Evolutionary conservation across 805 yeast species (phyloP), one percentile per base, ranked within the genome.

Genomic region (Zygotorulaspora chibaensis): DNA sequence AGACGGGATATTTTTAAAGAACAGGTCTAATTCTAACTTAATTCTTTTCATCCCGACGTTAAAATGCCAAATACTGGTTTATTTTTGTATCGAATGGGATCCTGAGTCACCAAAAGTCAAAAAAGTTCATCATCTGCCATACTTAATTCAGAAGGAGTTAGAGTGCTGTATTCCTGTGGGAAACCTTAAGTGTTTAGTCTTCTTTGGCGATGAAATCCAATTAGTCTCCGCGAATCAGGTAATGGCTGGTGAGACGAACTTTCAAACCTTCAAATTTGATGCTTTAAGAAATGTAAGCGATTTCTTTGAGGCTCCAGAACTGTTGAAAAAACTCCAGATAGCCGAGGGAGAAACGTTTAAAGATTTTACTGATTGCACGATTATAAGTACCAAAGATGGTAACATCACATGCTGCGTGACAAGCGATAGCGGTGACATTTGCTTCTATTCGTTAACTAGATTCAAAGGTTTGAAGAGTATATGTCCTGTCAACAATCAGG

Each of bases 41-140:
- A 42, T 56, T 31, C 36, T 61, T 2, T 60, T 61, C 31, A 40
- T 58, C 12, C 49, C 62, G 10, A 45, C 58, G 2, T 23, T 49
- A 10, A 44, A 51, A 13, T 48, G 41, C 25, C 48, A 51, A 10
- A 52, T 63, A 20, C 40, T 61, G 11, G 59, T 53, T 2, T 55
- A 55, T 34, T 48, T 59, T 31, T 52, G 59, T 35, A 51, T 59
- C 11, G 66, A 63, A 36, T 62, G 66, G 66, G 59, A 54, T 28
- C 31, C 26, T 3, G 10, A 13, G 10, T 18, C 39, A 9, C 54
- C 55, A n/a, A 40, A 49, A 34, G 40, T 45, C 10, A 61, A 61
- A 43, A 43, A 46, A n/a, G 62, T 61, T 2, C 59, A 61, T 42
- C 60, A 56, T 35, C 25, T 63, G 18, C 57, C 61, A 3, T 51